phyloP scores from a whole-genome alignment of 805 yeast species.

The Suhomyces kilbournensis region DNA sequence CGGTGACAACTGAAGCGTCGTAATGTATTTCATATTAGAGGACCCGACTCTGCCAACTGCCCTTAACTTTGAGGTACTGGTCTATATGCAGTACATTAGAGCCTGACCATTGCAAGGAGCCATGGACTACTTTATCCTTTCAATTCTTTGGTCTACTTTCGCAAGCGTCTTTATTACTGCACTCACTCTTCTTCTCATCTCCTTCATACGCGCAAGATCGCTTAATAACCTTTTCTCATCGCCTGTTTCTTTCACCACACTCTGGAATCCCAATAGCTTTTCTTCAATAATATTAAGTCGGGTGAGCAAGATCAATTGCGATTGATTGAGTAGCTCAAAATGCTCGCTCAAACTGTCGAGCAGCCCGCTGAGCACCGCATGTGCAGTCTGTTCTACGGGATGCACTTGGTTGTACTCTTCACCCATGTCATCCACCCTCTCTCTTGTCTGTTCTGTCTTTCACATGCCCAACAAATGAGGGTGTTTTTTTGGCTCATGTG shows the following conservation, averaged over 20 bases:
- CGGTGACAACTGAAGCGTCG: too few relatives aligned
- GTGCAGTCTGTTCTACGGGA: conserved; percentile 60
- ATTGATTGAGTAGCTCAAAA: conserved; percentile 52
- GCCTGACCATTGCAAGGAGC: neutral
- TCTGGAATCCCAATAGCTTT: conserved; percentile 25
- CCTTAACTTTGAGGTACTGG: neutral
- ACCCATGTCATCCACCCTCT: neutral
- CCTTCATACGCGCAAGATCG: conserved; percentile 20
- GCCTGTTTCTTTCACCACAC: conserved; percentile 13
- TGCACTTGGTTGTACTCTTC: conserved; percentile 37
- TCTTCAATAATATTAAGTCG: conserved; percentile 44
- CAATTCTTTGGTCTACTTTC: conserved; percentile 31
- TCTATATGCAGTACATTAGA: neutral
- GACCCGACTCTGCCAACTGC: neutral
- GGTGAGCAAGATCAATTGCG: conserved; percentile 52
- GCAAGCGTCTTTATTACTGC: conserved; percentile 27
- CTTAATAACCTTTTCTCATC: conserved; percentile 19
- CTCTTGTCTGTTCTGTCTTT: neutral
- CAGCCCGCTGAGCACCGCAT: conserved; percentile 52
- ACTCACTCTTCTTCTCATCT: conserved; percentile 31
- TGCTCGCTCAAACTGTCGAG: conserved; percentile 50
- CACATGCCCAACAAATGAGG: neutral
- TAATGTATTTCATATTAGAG: too few relatives aligned
- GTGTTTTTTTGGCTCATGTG: neutral
- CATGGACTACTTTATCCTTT: neutral